Conservation (phyloP, 73 alveolate genomes). For the Durusdinium trenchii region DNA sequence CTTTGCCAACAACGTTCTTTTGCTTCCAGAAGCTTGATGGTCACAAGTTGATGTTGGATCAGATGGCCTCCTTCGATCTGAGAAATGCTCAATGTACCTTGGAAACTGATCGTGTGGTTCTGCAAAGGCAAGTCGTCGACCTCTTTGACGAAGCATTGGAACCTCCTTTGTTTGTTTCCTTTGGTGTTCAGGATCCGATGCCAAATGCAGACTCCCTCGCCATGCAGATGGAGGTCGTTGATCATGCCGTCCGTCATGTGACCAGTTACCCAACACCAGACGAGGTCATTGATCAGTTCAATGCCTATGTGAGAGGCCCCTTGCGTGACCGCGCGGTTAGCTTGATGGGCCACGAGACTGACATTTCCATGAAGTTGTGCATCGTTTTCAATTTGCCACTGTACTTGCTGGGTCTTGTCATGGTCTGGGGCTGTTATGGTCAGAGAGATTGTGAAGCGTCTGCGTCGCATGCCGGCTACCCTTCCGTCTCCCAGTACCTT, state of each 20-base stretch:
- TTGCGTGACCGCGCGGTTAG: background rate
- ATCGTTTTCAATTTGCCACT: background rate
- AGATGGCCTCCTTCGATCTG: no score
- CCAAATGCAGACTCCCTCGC: no score
- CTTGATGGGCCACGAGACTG: background rate
- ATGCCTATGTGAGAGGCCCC: constrained; percentile 30
- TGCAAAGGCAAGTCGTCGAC: no score
- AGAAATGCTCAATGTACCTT: no score
- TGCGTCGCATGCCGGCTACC: background rate
- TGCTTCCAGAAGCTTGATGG: no score
- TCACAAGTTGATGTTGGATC: no score
- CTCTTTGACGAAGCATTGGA: no score
- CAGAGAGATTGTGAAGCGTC: constrained; percentile 4
- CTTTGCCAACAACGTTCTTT: no score
- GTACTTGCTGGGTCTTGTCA: background rate
- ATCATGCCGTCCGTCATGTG: background rate
- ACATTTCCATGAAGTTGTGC: constrained; percentile 10
- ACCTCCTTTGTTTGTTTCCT: no score
- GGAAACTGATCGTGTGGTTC: no score
- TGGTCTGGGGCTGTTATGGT: constrained; percentile 19
- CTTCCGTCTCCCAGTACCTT: background rate
- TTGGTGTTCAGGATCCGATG: no score
- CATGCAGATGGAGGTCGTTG: no score
- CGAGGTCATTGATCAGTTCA: constrained; percentile 24
- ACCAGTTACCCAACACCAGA: constrained; percentile 20